Conservation (phyloP, 2,329 filamentous ascomycete species). For the Aschersonia sp. region DNA sequence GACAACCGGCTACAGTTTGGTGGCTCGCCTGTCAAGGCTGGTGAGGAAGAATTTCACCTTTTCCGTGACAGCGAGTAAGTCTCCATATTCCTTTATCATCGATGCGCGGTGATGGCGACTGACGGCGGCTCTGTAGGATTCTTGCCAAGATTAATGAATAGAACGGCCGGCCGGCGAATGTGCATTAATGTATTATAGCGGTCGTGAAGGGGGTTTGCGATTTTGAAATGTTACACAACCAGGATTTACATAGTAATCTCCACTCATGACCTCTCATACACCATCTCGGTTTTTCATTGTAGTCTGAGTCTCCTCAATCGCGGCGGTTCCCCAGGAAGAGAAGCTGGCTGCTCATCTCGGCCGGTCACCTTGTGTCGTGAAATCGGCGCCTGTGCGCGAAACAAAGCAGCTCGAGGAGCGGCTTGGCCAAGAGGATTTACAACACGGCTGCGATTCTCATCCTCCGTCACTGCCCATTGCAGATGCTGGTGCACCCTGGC, state of each 20-base stretch:
- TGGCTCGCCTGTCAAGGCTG: constrained; percentile 90
- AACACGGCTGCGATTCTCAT: too few relatives aligned
- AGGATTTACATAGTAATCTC: constrained; percentile 11
- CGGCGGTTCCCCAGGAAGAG: too few relatives aligned
- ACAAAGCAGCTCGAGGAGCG: too few relatives aligned
- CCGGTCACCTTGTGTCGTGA: too few relatives aligned
- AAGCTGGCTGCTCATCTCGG: too few relatives aligned
- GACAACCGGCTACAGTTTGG: constrained; percentile 48
- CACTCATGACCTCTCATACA: constrained; percentile 7
- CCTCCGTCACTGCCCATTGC: too few relatives aligned
- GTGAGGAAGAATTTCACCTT: constrained; percentile 88
- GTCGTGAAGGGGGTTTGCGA: constrained; percentile 1
- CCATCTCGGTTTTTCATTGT: too few relatives aligned
- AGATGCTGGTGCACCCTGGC: too few relatives aligned
- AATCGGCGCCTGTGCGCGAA: too few relatives aligned
- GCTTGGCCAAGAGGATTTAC: too few relatives aligned
- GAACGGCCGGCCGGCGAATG: constrained; percentile 9
- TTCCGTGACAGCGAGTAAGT: constrained; percentile 98
- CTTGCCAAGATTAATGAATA: constrained; percentile 98
- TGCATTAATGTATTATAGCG: constrained; percentile 22
- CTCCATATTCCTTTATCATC: neutral
- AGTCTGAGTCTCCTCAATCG: too few relatives aligned
- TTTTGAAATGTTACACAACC: neutral
- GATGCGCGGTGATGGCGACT: neutral
- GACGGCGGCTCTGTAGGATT: constrained; percentile 42